Percentiles rank a stretch among this genome's conserved stretches.
These are phyloP conservation scores for Aspergillus novoparasiticus DNA, from an alignment of 2,329 filamentous ascomycete species.

Conservation along the genomic window DNA sequence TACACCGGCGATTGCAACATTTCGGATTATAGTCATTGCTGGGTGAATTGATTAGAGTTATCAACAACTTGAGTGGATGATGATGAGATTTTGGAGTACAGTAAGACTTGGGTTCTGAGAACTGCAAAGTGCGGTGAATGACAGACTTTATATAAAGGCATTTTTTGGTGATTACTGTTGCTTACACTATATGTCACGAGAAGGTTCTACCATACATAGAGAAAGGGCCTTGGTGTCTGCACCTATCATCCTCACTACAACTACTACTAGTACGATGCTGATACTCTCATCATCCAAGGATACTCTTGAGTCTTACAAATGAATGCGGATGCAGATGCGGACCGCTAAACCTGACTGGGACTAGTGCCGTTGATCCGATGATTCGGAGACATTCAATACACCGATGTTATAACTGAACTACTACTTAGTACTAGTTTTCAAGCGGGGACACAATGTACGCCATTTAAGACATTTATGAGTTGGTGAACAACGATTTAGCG, in stretches of 20 bases:
- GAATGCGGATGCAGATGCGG: slow-evolving; percentile 5
- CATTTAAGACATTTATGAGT: too few species aligned
- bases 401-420: too few species aligned
- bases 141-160: not conserved
- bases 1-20: slow-evolving; percentile 6
- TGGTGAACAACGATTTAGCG: too few species aligned
- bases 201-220: not conserved
- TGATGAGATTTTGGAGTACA: not conserved
- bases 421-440: too few species aligned
- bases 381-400: too few species aligned
- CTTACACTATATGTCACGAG: not conserved
- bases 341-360: not conserved
- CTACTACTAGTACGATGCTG: too few species aligned
- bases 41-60: not conserved
- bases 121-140: not conserved
- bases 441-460: too few species aligned
- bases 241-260: not conserved
- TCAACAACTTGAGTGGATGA: not conserved
- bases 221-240: not conserved
- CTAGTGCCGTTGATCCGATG: too few species aligned
- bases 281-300: not conserved
- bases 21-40: not conserved
- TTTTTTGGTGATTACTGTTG: not conserved
- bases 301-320: too few species aligned
- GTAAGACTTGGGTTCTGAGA: not conserved